Percentiles rank a stretch among this genome's conserved stretches.
Evolutionary conservation across 495 filamentous ascomycete genomes (phyloP).

Genomic region (Zalerion maritima): DNA sequence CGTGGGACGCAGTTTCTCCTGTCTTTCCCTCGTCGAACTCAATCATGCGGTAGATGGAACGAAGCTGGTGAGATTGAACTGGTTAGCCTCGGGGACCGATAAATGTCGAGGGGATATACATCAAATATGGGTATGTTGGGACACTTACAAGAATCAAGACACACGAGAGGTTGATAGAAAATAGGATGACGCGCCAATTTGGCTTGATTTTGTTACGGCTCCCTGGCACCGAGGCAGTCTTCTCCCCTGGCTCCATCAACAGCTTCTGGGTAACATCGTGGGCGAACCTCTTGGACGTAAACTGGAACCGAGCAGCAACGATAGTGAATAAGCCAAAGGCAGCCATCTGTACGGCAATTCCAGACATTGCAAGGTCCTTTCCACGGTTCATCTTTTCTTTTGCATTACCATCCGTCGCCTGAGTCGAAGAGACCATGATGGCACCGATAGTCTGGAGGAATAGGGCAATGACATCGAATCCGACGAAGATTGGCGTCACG

Average conservation of each 20-base stretch:
- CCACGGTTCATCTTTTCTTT: conserved; percentile 19
- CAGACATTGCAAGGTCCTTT: conserved; percentile 22
- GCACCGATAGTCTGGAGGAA: conserved; percentile 21
- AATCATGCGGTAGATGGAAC: conserved; percentile 23
- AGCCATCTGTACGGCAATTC: conserved; percentile 19
- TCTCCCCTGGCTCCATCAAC: conserved; percentile 12
- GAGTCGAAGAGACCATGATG: conserved; percentile 22
- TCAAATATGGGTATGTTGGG: background rate
- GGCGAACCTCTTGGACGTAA: conserved; percentile 25
- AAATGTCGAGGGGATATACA: conserved; percentile 1
- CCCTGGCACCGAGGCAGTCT: conserved; percentile 18
- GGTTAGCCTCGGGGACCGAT: background rate
- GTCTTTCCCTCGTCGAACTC: conserved; percentile 18
- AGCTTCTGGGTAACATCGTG: conserved; percentile 15
- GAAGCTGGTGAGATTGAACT: conserved; percentile 14
- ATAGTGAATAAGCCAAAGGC: conserved; percentile 24
- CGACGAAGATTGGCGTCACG: conserved; percentile 25
- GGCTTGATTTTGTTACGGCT: conserved; percentile 17
- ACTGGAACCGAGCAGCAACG: conserved; percentile 25
- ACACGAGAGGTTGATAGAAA: conserved; percentile 17
- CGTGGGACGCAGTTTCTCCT: conserved; percentile 12
- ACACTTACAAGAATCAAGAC: conserved; percentile 20
- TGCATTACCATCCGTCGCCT: conserved; percentile 12
- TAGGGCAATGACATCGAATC: conserved; percentile 20
- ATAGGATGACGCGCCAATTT: conserved; percentile 19